Base-by-base conservation (phyloP, 2,329 filamentous ascomycete genomes). In the Fusarium metavorans region DNA sequence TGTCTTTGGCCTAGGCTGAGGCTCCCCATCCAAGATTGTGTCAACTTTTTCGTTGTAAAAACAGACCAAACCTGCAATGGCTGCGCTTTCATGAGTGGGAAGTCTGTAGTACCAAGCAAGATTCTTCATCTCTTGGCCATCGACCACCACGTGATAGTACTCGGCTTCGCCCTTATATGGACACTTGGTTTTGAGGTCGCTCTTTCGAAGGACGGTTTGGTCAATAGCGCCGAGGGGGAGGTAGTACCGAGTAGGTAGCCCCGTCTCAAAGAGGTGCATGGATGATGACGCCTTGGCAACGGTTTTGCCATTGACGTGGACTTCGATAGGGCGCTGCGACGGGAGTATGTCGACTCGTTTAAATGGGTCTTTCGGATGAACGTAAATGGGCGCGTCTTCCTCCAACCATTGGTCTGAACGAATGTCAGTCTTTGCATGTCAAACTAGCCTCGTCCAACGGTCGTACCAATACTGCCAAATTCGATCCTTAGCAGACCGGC, bases 31-130 rank as follows among this genome's bases (percentile, higher is more conserved):
- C 7, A 92, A 73, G 66, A 85, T 83, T n/a, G 93, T 86, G 69
- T 92, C 89, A 2, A 93, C 89, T 81, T 90, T 91, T 79, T 93
- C 92, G 71, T 93, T 92, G 72, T 92, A 93, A 69, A 93, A 93
- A 76, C 90, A 92, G 62, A 92, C 56, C 56, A 85, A 78, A 2
- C 90, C 90, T 2, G 87, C 87, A 68, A 93, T 84, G 3, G 80
- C 81, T 3, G 85, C 86, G 65, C 88, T 88, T 80, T 93, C 92
- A 0, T 84, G 76, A 0, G 87, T 89, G 4, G 92, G 90, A 13
- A 85, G 84, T 18, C 82, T 82, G 66, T 93, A 93, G 67, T 88
- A 92, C 92, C 92, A 93, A 1, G 91, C 85, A 4, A 90, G 64
- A 75, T 92, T 87, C 71, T 85, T 82, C 35, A 84, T 81, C 65